These are phyloP conservation scores for Neurospora tetraspora DNA, from an alignment of 495 filamentous ascomycete species.

Conservation along the genomic window DNA sequence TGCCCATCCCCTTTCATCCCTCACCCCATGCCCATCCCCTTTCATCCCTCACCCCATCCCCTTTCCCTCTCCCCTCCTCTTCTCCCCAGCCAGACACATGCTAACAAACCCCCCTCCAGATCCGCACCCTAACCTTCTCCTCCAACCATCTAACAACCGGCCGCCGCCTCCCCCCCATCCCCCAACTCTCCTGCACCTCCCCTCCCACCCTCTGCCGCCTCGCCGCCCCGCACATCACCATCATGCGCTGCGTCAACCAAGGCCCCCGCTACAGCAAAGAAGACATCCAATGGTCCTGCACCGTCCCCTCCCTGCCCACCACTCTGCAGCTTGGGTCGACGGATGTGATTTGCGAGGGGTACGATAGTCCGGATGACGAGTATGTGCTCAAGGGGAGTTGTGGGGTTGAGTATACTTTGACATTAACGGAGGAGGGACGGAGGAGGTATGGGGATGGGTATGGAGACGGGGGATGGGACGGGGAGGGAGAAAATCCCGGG, in stretches of 20 bases:
- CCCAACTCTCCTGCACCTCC: slow-evolving; percentile 66
- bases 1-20: no score
- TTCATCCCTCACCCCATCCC: no score
- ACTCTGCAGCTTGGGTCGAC: slow-evolving; percentile 86
- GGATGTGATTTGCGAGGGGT: slow-evolving; percentile 91
- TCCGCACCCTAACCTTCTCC: slow-evolving; percentile 70
- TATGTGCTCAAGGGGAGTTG: slow-evolving; percentile 85
- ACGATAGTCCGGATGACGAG: slow-evolving; percentile 59
- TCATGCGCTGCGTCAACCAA: slow-evolving; percentile 81
- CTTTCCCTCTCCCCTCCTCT: no score
- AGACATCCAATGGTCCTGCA: slow-evolving; percentile 84
- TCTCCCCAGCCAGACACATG: no score
- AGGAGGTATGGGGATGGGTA: slow-evolving; percentile 38
- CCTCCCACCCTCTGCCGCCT: slow-evolving; percentile 52
- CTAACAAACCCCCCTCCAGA: slow-evolving; percentile 21
- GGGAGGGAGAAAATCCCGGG: not conserved
- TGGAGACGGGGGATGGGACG: no score
- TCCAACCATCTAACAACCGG: slow-evolving; percentile 46
- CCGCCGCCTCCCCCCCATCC: slow-evolving; percentile 69
- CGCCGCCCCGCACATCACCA: slow-evolving; percentile 51
- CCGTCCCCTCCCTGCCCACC: slow-evolving; percentile 55
- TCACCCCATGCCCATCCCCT: no score
- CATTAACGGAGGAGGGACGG: slow-evolving; percentile 75
- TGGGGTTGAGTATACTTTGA: slow-evolving; percentile 81
- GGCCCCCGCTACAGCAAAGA: slow-evolving; percentile 59